Evolutionary conservation across 2,329 filamentous ascomycete species (phyloP), one percentile per base, ranked within the genome.

Genomic region (Aspergillus sp.): DNA sequence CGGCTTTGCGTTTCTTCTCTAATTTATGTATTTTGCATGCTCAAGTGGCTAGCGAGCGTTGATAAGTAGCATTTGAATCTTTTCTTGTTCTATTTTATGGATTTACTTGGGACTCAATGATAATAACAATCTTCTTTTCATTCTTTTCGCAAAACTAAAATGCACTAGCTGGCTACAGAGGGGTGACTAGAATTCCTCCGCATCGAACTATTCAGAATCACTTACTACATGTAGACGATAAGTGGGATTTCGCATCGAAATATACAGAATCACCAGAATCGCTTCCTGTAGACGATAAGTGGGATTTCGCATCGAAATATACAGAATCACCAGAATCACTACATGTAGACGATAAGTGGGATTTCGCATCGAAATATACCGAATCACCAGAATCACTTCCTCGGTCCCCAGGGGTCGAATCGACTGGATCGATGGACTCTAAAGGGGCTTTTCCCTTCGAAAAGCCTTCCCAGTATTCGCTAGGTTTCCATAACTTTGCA

Each of bases 1-100:
- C 43, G 86, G 84, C 15, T 86, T 88, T 65, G 79, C 84, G 45
- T 60, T 79, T 57, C 64, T 84, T 60, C 73, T 85, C 58, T 85
- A 72, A 75, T 31, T 21, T 21, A 21, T 21, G 21, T 12, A 23
- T 39, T 54, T 27, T 24, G 47, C 41, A 47, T 24, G 5, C 23
- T 45, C 35, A n/a, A n/a, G 35, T n/a, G 15, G 35, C 35, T 35
- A 17, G 31, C 46, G 24, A 17, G 15, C 21, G n/a, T 48, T 48
- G n/a, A 47, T 31, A 48, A 39, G 48, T 19, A 24, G 27, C 19
- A 27, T 31, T 45, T 41, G 35, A 24, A n/a, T 21, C 31, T 9
- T 17, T 27, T 12, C 21, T 51, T 43, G 9, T 15, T 58, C 43
- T 21, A 21, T 31, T 33, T 33, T 21, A 35, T 53, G 55, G 44